Conservation (phyloP, 192 early-diverging fungal genomes). For the Coemansia sp. region DNA sequence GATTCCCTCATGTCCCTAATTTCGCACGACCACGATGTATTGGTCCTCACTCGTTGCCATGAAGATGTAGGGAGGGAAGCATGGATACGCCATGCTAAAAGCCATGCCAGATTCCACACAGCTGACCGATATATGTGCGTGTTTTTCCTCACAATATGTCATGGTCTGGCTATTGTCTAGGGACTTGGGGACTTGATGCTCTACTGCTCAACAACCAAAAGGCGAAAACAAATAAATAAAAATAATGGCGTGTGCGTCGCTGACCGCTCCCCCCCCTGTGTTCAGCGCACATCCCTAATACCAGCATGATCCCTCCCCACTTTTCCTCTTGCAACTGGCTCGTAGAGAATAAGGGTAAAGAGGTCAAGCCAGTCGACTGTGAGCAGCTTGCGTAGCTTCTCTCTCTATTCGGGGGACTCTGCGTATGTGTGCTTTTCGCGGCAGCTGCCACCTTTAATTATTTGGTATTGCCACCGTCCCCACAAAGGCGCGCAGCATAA, state of each 20-base stretch:
- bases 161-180: background rate
- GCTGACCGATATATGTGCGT: background rate
- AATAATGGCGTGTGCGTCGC: background rate
- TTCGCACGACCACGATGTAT: background rate
- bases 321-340: background rate
- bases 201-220: slow-evolving; percentile 1
- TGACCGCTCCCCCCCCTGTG: background rate
- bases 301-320: slow-evolving; percentile 1
- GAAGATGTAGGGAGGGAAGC: background rate
- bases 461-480: background rate
- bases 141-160: background rate
- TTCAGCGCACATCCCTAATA: background rate
- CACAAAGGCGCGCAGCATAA: slow-evolving; percentile 2
- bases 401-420: background rate
- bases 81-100: background rate
- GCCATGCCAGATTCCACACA: background rate
- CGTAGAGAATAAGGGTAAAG: background rate
- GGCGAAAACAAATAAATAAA: background rate
- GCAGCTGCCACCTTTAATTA: slow-evolving; percentile 3
- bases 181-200: too few species aligned
- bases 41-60: too few species aligned
- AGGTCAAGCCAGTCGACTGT: background rate
- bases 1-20: too few species aligned
- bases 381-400: background rate
- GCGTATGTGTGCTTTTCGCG: too few species aligned